Percentiles rank a stretch among this genome's conserved stretches.
Evolutionary conservation across 208 protist species (phyloP).

Genomic region (Naegleria fowleri): DNA sequence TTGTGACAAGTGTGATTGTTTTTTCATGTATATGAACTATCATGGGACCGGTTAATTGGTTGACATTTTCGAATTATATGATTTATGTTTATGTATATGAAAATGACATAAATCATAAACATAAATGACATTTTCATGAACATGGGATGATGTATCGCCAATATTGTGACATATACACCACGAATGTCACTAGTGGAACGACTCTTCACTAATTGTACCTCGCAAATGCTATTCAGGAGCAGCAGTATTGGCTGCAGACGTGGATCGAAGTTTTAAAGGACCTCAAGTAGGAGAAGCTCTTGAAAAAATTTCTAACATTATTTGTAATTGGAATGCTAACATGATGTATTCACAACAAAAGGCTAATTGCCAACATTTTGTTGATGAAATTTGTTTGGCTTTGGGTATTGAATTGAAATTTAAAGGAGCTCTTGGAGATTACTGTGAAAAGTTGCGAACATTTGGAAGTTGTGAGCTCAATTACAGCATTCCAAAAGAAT

Average conservation of each 20-base stretch:
- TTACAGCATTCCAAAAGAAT: background rate
- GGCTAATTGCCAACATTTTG: conserved; percentile 3
- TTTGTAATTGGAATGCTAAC: background rate
- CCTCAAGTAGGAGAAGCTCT: background rate
- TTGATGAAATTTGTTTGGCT: background rate
- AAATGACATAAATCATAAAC: too few species aligned
- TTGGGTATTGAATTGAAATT: background rate
- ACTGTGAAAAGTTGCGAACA: background rate
- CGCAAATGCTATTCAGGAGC: background rate
- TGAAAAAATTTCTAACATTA: background rate
- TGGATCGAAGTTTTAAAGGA: background rate
- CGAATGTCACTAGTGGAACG: conserved; percentile 19
- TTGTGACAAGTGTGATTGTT: too few species aligned
- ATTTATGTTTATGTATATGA: too few species aligned
- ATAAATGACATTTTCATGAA: too few species aligned
- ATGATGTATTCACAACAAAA: background rate
- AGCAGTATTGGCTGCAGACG: background rate
- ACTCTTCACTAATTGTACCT: background rate
- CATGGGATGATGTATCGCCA: too few species aligned
- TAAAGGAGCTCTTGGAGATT: background rate
- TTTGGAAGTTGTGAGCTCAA: background rate
- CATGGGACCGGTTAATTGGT: too few species aligned
- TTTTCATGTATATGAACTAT: too few species aligned
- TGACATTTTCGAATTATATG: too few species aligned
- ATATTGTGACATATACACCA: too few species aligned